These are phyloP conservation scores for Saccharomycopsis javanensis DNA, from an alignment of 805 yeast genomes.

Conservation along the genomic window DNA sequence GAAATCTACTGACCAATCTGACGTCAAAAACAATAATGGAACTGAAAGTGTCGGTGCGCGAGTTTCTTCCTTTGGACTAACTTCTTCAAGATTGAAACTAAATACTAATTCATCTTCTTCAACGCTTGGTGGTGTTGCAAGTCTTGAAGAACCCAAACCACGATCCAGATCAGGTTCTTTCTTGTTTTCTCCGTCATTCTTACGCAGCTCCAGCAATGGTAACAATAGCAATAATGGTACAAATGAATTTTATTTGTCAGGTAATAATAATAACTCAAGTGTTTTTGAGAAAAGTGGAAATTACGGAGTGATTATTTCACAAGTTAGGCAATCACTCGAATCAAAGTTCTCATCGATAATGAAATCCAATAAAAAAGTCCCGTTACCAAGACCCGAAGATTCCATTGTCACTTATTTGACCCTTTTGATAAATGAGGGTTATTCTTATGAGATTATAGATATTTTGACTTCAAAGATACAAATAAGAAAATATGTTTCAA, in stretches of 20 bases:
- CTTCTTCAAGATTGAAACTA: background rate
- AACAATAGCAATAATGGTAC: background rate
- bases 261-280: background rate
- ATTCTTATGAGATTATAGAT: slow-evolving; percentile 13
- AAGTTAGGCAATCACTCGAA: background rate
- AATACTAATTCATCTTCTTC: background rate
- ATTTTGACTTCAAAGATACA: slow-evolving; percentile 15
- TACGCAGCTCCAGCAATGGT: background rate
- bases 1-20: background rate
- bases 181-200: background rate
- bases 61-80: background rate
- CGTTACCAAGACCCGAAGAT: slow-evolving; percentile 8
- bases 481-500: slow-evolving; percentile 2
- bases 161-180: background rate
- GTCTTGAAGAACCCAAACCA: background rate
- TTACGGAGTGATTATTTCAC: background rate
- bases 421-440: slow-evolving; percentile 13
- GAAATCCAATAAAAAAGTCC: background rate
- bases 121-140: background rate
- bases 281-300: background rate
- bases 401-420: slow-evolving; percentile 5
- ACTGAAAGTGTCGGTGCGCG: background rate
- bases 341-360: background rate
- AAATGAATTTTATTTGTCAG: background rate
- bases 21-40: background rate